Conservation (phyloP, 768 basidiomycete species). For the Trametopsis cervina region DNA sequence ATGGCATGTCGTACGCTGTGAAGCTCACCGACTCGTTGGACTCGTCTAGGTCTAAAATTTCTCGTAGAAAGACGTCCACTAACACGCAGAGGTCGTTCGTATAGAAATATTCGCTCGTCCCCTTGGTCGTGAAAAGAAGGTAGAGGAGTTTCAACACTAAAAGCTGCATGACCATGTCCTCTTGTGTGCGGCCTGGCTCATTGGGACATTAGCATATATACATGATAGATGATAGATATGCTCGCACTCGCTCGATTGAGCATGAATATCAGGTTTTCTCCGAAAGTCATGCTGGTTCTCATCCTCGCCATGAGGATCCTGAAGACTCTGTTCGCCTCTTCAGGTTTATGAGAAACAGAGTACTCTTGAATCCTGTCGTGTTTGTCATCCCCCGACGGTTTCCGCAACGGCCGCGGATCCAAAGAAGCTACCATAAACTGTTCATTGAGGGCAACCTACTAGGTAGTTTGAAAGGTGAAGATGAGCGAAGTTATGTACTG, state of each 20-base stretch:
- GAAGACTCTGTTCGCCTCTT: constrained; percentile 71
- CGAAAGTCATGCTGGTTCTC: constrained; percentile 89
- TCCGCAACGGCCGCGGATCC: constrained; percentile 21
- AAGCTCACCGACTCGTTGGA: constrained; percentile 82
- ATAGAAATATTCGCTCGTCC: constrained; percentile 94
- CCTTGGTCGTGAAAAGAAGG: constrained; percentile 88
- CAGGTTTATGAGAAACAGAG: constrained; percentile 25
- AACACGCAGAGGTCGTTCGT: constrained; percentile 95
- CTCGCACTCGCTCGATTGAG: constrained; percentile 89
- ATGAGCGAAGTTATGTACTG: background rate
- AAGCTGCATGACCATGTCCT: constrained; percentile 92
- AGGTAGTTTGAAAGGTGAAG: constrained; percentile 9
- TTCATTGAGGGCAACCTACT: constrained; percentile 87
- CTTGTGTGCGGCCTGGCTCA: constrained; percentile 67
- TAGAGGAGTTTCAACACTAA: constrained; percentile 93
- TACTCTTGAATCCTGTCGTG: constrained; percentile 11
- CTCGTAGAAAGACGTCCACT: constrained; percentile 96
- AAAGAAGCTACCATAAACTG: constrained; percentile 95
- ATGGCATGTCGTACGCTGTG: background rate
- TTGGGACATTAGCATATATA: constrained; percentile 2
- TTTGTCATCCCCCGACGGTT: constrained; percentile 13
- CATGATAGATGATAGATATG: constrained; percentile 10
- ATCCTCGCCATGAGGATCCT: constrained; percentile 78
- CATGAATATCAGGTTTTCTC: constrained; percentile 99
- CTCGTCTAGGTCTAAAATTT: constrained; percentile 86